A percentile compares a stretch with the other conserved stretches of the same genome.
phyloP scores from a whole-genome alignment of 73 alveolate species.

The Paraurostyla sp. region DNA sequence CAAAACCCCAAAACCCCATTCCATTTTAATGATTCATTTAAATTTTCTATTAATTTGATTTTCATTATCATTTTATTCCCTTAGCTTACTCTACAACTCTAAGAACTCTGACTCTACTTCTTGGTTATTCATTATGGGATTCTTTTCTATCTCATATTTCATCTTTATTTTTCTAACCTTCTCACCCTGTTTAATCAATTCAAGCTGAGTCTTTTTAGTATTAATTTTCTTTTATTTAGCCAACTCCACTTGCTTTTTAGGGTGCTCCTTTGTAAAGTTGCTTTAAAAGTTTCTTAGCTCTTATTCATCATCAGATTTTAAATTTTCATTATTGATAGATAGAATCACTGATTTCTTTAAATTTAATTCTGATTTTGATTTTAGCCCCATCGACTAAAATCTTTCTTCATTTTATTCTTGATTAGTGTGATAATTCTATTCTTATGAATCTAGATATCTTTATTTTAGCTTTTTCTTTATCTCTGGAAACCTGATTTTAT shows the following conservation, averaged over 20 bases:
- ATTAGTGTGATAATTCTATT: not conserved
- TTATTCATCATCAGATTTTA: not conserved
- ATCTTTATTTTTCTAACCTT: not conserved
- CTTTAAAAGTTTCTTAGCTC: not conserved
- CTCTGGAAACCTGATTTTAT: conserved; percentile 25
- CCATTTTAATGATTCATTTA: not conserved
- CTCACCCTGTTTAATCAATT: not conserved
- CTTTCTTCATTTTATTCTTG: not conserved
- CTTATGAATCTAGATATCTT: not conserved
- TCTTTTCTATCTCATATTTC: not conserved
- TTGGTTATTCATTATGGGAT: not conserved
- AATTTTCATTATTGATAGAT: not conserved
- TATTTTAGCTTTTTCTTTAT: conserved; percentile 16
- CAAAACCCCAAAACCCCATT: too few relatives aligned
- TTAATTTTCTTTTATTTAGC: not conserved
- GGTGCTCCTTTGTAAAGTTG: conserved; percentile 2
- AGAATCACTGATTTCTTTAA: not conserved
- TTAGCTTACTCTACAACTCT: not conserved
- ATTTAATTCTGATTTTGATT: not conserved
- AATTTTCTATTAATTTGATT: not conserved
- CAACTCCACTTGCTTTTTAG: not conserved
- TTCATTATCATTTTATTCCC: not conserved
- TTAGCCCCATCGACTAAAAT: not conserved
- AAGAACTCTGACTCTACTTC: not conserved
- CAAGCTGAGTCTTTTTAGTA: conserved; percentile 14